Conservation (phyloP, 495 filamentous ascomycete species). For the Pyronema omphalodes region DNA sequence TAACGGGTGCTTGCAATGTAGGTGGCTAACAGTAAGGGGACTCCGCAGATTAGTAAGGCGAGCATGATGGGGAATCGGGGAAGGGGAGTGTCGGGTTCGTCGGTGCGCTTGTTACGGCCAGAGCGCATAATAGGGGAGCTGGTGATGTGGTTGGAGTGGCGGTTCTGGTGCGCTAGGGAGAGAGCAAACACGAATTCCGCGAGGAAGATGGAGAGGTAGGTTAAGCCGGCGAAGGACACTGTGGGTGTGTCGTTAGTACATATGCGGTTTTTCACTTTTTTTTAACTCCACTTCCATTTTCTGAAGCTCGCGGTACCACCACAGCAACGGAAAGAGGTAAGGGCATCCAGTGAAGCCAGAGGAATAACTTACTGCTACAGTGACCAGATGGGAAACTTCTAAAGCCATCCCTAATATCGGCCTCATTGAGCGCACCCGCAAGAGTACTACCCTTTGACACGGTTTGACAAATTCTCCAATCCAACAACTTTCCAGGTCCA, state of each 20-base stretch:
- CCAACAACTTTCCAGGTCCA: conserved; percentile 8
- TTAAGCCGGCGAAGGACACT: conserved; percentile 46
- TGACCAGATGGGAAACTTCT: conserved; percentile 51
- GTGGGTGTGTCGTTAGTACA: background rate
- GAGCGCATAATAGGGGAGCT: conserved; percentile 23
- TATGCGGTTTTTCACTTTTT: background rate
- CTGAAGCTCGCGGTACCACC: background rate
- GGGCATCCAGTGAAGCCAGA: background rate
- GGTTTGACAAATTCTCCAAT: conserved; percentile 11
- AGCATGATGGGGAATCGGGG: conserved; percentile 40
- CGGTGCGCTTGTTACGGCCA: background rate
- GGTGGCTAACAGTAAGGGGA: conserved; percentile 28
- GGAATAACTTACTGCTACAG: conserved; percentile 37
- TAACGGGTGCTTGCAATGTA: conserved; percentile 46
- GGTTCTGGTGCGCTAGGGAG: conserved; percentile 23
- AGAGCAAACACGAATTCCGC: conserved; percentile 45
- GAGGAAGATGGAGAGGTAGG: conserved; percentile 46
- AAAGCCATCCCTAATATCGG: conserved; percentile 40
- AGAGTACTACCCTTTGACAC: conserved; percentile 26
- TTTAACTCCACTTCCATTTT: background rate
- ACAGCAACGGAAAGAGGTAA: background rate
- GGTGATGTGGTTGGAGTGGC: background rate
- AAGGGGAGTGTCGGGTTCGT: conserved; percentile 34
- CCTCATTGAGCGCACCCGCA: conserved; percentile 24
- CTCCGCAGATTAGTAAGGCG: conserved; percentile 36